These are phyloP conservation scores for Phytopythium boreale DNA, from an alignment of 352 stramenopile species.

Conservation along the genomic window DNA sequence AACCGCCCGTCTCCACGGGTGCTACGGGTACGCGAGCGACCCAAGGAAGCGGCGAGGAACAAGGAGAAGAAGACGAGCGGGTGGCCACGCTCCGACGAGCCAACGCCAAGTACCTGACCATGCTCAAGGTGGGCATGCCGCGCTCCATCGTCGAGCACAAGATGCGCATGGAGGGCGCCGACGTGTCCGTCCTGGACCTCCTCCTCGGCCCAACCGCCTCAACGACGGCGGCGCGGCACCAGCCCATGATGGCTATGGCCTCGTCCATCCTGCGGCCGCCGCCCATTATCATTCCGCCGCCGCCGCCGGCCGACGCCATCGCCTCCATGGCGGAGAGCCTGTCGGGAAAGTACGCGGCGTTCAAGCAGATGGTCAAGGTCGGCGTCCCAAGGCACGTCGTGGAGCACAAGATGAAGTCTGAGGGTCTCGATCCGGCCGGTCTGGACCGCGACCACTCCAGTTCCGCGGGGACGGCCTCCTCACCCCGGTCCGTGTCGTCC, in stretches of 20 bases:
- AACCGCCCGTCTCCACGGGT: slow-evolving; percentile 1
- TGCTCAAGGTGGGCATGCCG: slow-evolving; percentile 75
- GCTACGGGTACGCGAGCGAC: background rate
- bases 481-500: slow-evolving; percentile 37
- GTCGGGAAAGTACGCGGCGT: slow-evolving; percentile 43
- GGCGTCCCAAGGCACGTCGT: slow-evolving; percentile 55
- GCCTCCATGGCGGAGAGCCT: slow-evolving; percentile 1
- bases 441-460: slow-evolving; percentile 22
- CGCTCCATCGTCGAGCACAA: slow-evolving; percentile 68
- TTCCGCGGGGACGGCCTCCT: background rate
- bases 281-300: slow-evolving; percentile 27
- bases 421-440: slow-evolving; percentile 45
- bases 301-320: slow-evolving; percentile 30
- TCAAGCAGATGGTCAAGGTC: slow-evolving; percentile 71
- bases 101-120: slow-evolving; percentile 65
- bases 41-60: background rate
- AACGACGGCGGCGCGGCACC: background rate
- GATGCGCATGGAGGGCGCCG: slow-evolving; percentile 57
- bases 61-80: slow-evolving; percentile 14
- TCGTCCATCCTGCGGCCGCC: slow-evolving; percentile 25
- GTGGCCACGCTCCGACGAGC: slow-evolving; percentile 25
- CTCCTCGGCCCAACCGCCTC: slow-evolving; percentile 22
- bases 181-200: slow-evolving; percentile 54
- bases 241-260: slow-evolving; percentile 10
- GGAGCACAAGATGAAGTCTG: slow-evolving; percentile 56